These are phyloP conservation scores for Aureobasidium pullulans DNA, from an alignment of 2,329 filamentous ascomycete species.

Conservation along the genomic window DNA sequence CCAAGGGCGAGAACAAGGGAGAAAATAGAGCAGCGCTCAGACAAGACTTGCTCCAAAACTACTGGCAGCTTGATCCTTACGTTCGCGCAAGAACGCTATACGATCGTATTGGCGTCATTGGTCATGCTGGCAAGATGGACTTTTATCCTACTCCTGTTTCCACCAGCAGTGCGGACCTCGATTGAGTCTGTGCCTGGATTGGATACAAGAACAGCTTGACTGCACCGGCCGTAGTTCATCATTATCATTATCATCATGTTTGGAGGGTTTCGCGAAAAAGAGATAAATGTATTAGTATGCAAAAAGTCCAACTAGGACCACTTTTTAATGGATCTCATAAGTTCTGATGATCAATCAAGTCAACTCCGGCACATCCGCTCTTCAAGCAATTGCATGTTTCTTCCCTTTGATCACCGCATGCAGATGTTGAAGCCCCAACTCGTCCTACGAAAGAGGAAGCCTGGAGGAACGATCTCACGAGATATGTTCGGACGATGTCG, in stretches of 20 bases:
- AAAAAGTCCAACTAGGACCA: not conserved
- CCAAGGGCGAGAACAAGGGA: constrained; percentile 42
- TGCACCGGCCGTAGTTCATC: not conserved
- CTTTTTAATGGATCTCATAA: not conserved
- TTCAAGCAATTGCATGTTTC: not conserved
- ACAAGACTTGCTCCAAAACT: constrained; percentile 56
- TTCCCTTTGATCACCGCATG: no score
- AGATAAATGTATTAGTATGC: not conserved
- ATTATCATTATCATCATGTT: not conserved
- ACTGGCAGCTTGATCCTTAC: constrained; percentile 87
- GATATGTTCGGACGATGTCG: not conserved
- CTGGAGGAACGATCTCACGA: not conserved
- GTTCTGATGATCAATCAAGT: not conserved
- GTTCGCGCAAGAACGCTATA: constrained; percentile 76
- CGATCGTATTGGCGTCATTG: constrained; percentile 69
- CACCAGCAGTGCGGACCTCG: constrained; percentile 27
- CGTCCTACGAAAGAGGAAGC: not conserved
- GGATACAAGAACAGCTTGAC: not conserved
- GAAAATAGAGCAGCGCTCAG: constrained; percentile 49
- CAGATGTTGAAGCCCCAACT: not conserved
- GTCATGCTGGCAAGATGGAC: constrained; percentile 57
- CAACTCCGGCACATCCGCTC: not conserved
- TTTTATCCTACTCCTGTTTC: constrained; percentile 52
- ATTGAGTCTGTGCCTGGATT: constrained; percentile 19
- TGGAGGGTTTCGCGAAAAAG: not conserved